A percentile compares a stretch with the other conserved stretches of the same genome.
phyloP scores from a whole-genome alignment of 768 basidiomycete species.

The Mycena vulgaris region DNA sequence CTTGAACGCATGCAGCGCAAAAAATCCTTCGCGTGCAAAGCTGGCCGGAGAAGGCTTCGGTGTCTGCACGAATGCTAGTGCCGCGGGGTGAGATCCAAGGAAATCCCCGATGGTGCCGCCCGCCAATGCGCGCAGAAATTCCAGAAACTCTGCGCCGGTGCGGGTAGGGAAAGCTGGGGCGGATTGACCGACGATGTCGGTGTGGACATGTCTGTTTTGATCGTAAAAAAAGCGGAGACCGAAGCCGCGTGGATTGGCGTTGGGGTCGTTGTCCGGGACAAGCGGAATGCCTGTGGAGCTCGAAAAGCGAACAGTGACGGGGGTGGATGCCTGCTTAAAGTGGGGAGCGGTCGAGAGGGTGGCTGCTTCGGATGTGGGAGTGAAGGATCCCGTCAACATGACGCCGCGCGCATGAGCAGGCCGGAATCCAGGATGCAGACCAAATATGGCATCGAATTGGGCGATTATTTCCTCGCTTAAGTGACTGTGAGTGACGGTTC shows the following conservation, averaged over 20 bases:
- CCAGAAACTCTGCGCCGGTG: conserved; percentile 39
- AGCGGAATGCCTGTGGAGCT: conserved; percentile 39
- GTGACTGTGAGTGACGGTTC: not conserved
- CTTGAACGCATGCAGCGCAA: conserved; percentile 39
- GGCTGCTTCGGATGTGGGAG: conserved; percentile 35
- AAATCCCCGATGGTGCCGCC: conserved; percentile 35
- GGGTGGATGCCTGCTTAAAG: conserved; percentile 35
- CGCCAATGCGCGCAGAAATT: conserved; percentile 39
- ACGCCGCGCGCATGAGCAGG: conserved; percentile 39
- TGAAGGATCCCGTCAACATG: conserved; percentile 35
- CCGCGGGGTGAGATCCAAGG: conserved; percentile 36
- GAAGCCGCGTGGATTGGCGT: conserved; percentile 40
- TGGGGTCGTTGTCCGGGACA: conserved; percentile 40
- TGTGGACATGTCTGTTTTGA: conserved; percentile 38
- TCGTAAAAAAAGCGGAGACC: conserved; percentile 40
- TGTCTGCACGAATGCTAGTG: conserved; percentile 37
- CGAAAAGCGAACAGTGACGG: conserved; percentile 39
- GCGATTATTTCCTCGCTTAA: conserved; percentile 24
- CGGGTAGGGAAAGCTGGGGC: conserved; percentile 38
- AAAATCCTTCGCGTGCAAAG: conserved; percentile 37
- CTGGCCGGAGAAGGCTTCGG: conserved; percentile 39
- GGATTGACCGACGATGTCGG: conserved; percentile 39
- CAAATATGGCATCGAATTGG: conserved; percentile 39
- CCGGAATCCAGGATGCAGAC: conserved; percentile 37
- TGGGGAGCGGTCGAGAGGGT: conserved; percentile 37